A percentile compares a stretch with the other conserved stretches of the same genome.
Conservation (phyloP, 176 grass and related monocot species). For the Bromus sterilis region DNA sequence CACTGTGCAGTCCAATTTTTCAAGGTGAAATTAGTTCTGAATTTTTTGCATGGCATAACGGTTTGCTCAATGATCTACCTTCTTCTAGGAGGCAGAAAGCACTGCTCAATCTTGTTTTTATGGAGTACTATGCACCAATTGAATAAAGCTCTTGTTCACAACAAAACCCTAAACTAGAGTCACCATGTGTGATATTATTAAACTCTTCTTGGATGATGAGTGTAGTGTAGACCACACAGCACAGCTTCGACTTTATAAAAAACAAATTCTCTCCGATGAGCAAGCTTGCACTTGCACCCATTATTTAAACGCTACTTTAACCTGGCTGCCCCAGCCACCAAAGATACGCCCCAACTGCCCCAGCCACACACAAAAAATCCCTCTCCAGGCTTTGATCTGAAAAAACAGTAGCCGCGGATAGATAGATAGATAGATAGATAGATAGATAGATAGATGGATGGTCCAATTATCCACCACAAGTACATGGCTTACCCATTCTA, state of each 20-base stretch:
- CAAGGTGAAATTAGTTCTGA: too few relatives aligned
- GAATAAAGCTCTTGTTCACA: neutral
- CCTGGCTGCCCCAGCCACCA: neutral
- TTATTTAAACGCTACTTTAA: neutral
- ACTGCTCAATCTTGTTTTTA: too few relatives aligned
- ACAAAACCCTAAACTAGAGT: neutral
- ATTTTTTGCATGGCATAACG: too few relatives aligned
- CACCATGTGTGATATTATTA: neutral
- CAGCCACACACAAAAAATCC: too few relatives aligned
- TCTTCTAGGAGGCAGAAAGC: neutral
- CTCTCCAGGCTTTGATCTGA: neutral
- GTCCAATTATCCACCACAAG: slow-evolving; percentile 31
- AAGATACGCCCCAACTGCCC: slow-evolving; percentile 13
- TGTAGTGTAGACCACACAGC: slow-evolving; percentile 14
- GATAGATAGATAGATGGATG: too few relatives aligned
- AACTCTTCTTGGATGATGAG: neutral
- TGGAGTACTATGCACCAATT: neutral
- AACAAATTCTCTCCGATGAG: neutral
- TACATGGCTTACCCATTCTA: slow-evolving; percentile 4
- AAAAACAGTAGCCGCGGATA: neutral
- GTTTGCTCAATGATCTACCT: too few relatives aligned
- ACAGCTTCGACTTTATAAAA: neutral
- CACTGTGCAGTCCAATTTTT: too few relatives aligned
- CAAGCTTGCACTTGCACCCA: slow-evolving; percentile 21
- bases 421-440: too few relatives aligned